Percentiles rank a stretch among this genome's conserved stretches.
Evolutionary conservation across 2,329 filamentous ascomycete genomes (phyloP).

Genomic region (Exophiala oligosperma): DNA sequence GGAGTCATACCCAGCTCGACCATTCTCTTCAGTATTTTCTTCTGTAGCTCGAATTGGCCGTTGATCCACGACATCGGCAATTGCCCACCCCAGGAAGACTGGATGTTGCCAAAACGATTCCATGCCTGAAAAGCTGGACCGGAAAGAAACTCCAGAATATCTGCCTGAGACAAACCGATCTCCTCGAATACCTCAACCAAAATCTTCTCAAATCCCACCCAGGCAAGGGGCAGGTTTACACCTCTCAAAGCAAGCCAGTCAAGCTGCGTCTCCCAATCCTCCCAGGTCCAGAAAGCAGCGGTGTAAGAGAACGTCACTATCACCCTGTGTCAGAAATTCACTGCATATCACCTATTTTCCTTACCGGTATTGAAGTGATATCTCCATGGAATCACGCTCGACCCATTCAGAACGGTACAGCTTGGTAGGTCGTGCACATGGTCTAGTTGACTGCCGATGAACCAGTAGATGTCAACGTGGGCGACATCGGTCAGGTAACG

Average conservation of each 20-base stretch:
- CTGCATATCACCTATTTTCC: conserved; percentile 11
- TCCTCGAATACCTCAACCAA: conserved; percentile 50
- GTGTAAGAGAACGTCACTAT: conserved; percentile 55
- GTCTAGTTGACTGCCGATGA: conserved; percentile 44
- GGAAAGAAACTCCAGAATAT: conserved; percentile 50
- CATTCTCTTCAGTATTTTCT: conserved; percentile 52
- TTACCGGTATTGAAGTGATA: conserved; percentile 52
- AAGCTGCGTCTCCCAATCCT: conserved; percentile 54
- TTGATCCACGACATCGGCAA: conserved; percentile 50
- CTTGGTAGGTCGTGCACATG: conserved; percentile 35
- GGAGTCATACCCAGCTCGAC: conserved; percentile 55
- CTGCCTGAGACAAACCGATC: conserved; percentile 44
- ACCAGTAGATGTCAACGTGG: conserved; percentile 51
- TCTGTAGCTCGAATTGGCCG: conserved; percentile 49
- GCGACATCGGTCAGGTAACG: conserved; percentile 40
- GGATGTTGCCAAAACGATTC: conserved; percentile 58
- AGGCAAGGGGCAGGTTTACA: conserved; percentile 53
- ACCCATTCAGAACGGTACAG: conserved; percentile 38
- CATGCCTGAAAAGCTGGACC: conserved; percentile 55
- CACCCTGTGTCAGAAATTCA: not conserved
- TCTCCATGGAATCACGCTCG: conserved; percentile 45
- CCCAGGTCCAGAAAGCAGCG: conserved; percentile 53
- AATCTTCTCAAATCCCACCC: conserved; percentile 54
- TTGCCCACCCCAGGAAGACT: conserved; percentile 50
- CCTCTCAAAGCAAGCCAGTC: conserved; percentile 56